A percentile compares a stretch with the other conserved stretches of the same genome.
These are phyloP conservation scores for Aspergillus hancockii DNA, from an alignment of 495 filamentous ascomycete genomes.

Conservation along the genomic window DNA sequence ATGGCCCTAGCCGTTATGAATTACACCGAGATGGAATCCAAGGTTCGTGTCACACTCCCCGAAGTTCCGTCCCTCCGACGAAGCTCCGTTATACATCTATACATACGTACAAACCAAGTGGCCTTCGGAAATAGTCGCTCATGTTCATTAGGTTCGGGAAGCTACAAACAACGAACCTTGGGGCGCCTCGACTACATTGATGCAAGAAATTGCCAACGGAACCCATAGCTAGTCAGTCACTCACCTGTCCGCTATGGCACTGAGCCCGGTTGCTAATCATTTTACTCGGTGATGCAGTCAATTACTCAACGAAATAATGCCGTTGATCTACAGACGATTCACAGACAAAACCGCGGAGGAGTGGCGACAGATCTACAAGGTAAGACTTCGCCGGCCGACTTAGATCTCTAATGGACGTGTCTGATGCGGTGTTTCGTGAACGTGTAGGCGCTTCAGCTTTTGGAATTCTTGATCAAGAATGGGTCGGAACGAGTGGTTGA, in stretches of 20 bases:
- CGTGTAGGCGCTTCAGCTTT: constrained; percentile 76
- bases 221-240: constrained; percentile 92
- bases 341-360: constrained; percentile 98
- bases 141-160: constrained; percentile 72
- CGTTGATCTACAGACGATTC: constrained; percentile 98
- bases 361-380: constrained; percentile 99
- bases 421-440: neutral
- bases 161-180: constrained; percentile 98
- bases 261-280: constrained; percentile 14
- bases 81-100: neutral
- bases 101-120: neutral
- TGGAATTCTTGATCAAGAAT: constrained; percentile 98
- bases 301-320: constrained; percentile 99
- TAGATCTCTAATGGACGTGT: neutral
- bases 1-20: constrained; percentile 86
- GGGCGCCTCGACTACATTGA: constrained; percentile 86
- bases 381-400: constrained; percentile 20
- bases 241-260: neutral
- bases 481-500: constrained; percentile 97
- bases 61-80: neutral
- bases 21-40: constrained; percentile 99
- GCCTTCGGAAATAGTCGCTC: constrained; percentile 16
- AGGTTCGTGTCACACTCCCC: constrained; percentile 57
- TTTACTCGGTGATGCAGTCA: constrained; percentile 57
- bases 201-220: constrained; percentile 98